Evolutionary conservation across 441 rosid genomes (phyloP).

Genomic region (Erodium moschatum): DNA sequence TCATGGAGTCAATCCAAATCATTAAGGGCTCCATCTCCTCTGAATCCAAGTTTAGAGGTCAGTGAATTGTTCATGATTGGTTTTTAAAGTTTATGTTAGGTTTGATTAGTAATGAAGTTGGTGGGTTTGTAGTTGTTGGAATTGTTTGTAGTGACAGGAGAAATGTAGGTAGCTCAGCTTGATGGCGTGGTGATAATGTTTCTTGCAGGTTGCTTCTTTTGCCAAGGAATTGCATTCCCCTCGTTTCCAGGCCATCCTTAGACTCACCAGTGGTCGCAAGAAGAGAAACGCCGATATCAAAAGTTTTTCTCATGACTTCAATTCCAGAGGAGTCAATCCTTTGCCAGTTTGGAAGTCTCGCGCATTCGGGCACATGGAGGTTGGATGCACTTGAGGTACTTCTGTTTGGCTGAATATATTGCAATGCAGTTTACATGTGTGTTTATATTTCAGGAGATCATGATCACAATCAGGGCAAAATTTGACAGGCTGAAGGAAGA

Average conservation of each 20-base stretch:
- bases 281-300: constrained; percentile 77
- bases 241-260: constrained; percentile 76
- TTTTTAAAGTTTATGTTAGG: neutral
- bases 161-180: neutral
- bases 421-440: neutral
- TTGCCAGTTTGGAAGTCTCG: constrained; percentile 88
- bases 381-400: constrained; percentile 20
- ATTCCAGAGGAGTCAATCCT: constrained; percentile 92
- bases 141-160: constrained; percentile 10
- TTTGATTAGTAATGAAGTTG: neutral
- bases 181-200: constrained; percentile 2
- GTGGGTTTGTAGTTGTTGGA: constrained; percentile 4
- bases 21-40: constrained; percentile 33
- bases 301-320: constrained; percentile 95
- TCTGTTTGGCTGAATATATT: neutral
- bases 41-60: constrained; percentile 66
- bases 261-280: constrained; percentile 57
- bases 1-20: constrained; percentile 67
- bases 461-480: constrained; percentile 71
- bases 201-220: constrained; percentile 46
- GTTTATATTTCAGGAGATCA: constrained; percentile 49
- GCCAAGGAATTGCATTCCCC: constrained; percentile 84
- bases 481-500: constrained; percentile 87
- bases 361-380: constrained; percentile 90
- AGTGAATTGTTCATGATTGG: neutral